These are phyloP conservation scores for Pyrenophora graminea DNA, from an alignment of 2,329 filamentous ascomycete species.

Conservation along the genomic window DNA sequence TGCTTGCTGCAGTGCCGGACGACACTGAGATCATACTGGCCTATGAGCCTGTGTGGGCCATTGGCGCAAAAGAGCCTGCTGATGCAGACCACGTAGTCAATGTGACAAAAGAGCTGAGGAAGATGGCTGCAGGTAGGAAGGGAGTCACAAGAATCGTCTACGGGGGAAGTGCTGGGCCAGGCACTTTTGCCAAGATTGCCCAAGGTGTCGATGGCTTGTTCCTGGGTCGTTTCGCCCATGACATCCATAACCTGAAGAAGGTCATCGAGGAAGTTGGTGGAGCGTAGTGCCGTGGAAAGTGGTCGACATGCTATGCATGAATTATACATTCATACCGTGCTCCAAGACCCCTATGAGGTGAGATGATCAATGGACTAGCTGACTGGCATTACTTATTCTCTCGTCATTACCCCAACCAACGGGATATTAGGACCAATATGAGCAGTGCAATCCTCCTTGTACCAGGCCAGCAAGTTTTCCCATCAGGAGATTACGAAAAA, in stretches of 20 bases:
- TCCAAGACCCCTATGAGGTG: background rate
- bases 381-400: slow-evolving; percentile 1
- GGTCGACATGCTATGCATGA: background rate
- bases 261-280: slow-evolving; percentile 73
- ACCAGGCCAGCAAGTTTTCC: background rate
- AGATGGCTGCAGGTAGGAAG: slow-evolving; percentile 56
- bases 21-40: slow-evolving; percentile 74
- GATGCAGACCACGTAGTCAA: slow-evolving; percentile 71
- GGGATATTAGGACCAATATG: background rate
- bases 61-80: slow-evolving; percentile 74
- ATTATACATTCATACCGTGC: background rate
- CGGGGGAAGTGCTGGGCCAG: slow-evolving; percentile 80
- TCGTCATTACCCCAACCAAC: background rate
- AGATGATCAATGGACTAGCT: background rate
- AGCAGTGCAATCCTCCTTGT: background rate
- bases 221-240: slow-evolving; percentile 79
- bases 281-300: slow-evolving; percentile 19
- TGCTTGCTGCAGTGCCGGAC: slow-evolving; percentile 64
- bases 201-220: slow-evolving; percentile 79
- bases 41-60: slow-evolving; percentile 90
- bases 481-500: background rate
- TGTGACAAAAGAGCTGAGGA: slow-evolving; percentile 69
- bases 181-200: slow-evolving; percentile 70
- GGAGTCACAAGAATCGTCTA: slow-evolving; percentile 74
- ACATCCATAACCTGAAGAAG: slow-evolving; percentile 70